Evolutionary conservation across 305 asterid species (phyloP), one percentile per base, ranked within the genome.

Genomic region (Salvia sclarea): DNA sequence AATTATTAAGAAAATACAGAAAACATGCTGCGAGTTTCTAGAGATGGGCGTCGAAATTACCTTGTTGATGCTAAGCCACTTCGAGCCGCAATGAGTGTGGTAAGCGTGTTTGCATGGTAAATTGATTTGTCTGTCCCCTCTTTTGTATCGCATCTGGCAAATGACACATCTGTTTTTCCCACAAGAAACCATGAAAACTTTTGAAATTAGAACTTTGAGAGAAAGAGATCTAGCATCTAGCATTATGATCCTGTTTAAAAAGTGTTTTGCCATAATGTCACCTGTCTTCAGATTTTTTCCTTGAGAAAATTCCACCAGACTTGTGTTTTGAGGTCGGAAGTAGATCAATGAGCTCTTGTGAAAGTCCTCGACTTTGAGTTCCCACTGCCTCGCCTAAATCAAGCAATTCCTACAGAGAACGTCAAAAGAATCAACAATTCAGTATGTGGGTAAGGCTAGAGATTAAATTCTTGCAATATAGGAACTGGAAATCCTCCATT

Each of bases 51-150:
- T 16, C 31, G 25, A 30, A 25, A 60, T 62, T 81, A 88, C 97
- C 92, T 88, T 91, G 84, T 86, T 91, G 81, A 91, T 91, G 83
- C 91, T 80, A 62, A 91, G 89, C 97, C 97, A 91, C 72, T 88
- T 91, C 72, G 97, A 86, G 66, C 92, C 96, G 33, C 97, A 91
- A 9, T 78, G 81, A 28, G 88, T 73, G 69, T 91, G 97, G 85
- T 91, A 91, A 11, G 84, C 86, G 73, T 91, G 97, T 70, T 88
- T 91, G 81, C 97, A 91, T 4, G 97, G 97, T 72, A 91, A 78
- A 61, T 81, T 80, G 75, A 91, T 84, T 64, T 83, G 97, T 8
- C 86, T 77, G 66, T 91, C 97, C 25, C 97, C 96, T 76, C 95
- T 78, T 87, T 85, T 91, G 22, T 91, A 91, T 56, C 82, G 82